These are phyloP conservation scores for Camelina neglecta DNA, from an alignment of 345 rosid genomes.

Conservation along the genomic window DNA sequence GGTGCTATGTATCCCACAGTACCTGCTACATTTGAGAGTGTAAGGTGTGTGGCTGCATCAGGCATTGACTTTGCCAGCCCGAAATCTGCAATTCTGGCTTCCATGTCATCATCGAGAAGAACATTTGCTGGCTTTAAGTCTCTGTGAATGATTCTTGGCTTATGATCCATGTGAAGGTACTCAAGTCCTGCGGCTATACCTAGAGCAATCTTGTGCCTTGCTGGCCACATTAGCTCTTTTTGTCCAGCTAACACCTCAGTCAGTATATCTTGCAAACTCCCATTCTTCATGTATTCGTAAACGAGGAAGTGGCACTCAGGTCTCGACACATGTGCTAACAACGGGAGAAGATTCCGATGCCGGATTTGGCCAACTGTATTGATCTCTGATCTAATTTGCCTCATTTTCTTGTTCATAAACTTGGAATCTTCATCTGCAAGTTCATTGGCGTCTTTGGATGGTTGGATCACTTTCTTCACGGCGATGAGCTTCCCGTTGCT, in stretches of 20 bases:
- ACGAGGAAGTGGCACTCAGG: constrained; percentile 82
- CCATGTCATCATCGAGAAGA: constrained; percentile 90
- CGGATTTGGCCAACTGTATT: constrained; percentile 80
- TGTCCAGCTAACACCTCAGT: constrained; percentile 52
- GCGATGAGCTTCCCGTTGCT: constrained; percentile 77
- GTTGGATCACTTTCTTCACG: constrained; percentile 75
- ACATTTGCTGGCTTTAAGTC: constrained; percentile 91
- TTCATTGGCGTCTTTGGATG: constrained; percentile 70
- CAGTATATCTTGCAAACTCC: constrained; percentile 74
- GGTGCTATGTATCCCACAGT: constrained; percentile 93
- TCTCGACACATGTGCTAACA: constrained; percentile 76
- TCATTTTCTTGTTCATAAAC: constrained; percentile 69
- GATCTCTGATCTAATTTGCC: constrained; percentile 84
- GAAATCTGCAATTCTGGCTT: constrained; percentile 88
- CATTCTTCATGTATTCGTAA: constrained; percentile 92
- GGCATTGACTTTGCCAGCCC: constrained; percentile 87
- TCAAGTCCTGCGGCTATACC: constrained; percentile 90
- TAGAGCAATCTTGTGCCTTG: constrained; percentile 70
- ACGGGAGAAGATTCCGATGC: constrained; percentile 78
- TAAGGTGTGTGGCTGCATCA: constrained; percentile 67
- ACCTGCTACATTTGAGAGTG: constrained; percentile 73
- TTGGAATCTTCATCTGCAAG: constrained; percentile 72
- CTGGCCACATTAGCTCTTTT: constrained; percentile 66
- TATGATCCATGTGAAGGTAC: constrained; percentile 78
- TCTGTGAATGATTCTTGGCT: constrained; percentile 75